These are phyloP conservation scores for Trichosporon ovoides DNA, from an alignment of 1,284 basidiomycete species.

Conservation along the genomic window DNA sequence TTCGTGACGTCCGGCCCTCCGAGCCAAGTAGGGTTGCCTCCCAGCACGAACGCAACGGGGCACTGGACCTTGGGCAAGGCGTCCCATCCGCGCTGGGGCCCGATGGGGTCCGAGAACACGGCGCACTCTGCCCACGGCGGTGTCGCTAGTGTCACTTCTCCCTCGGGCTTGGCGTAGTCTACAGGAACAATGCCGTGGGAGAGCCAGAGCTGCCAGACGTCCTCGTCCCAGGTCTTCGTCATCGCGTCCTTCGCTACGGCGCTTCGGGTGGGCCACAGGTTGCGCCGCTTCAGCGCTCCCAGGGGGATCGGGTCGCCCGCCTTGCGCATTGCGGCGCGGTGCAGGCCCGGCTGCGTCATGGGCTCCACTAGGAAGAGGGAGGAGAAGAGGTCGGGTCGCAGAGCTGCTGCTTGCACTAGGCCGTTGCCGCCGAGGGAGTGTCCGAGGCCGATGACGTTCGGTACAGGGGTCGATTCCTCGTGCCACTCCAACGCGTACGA, in stretches of 20 bases:
- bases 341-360: slow-evolving; percentile 45
- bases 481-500: slow-evolving; percentile 14
- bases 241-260: slow-evolving; percentile 52
- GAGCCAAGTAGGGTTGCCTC: slow-evolving; percentile 22
- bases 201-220: slow-evolving; percentile 59
- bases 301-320: slow-evolving; percentile 10
- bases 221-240: slow-evolving; percentile 52
- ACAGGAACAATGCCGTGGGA: slow-evolving; percentile 58
- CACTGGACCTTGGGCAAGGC: slow-evolving; percentile 26
- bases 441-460: slow-evolving; percentile 57
- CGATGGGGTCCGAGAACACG: slow-evolving; percentile 32
- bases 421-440: slow-evolving; percentile 77
- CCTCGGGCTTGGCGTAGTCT: slow-evolving; percentile 4
- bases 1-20: slow-evolving; percentile 24
- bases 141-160: slow-evolving; percentile 31
- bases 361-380: slow-evolving; percentile 76
- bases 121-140: slow-evolving; percentile 35
- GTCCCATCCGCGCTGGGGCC: slow-evolving; percentile 34
- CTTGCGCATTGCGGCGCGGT: background rate
- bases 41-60: slow-evolving; percentile 28
- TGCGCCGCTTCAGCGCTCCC: slow-evolving; percentile 59
- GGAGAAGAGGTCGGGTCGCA: slow-evolving; percentile 63
- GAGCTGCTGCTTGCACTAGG: slow-evolving; percentile 59
- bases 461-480: background rate
- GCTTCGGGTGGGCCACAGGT: slow-evolving; percentile 58